A percentile compares a stretch with the other conserved stretches of the same genome.
Evolutionary conservation across 1,139 yeast genomes (phyloP).

Genomic region (Hanseniaspora uvarum): DNA sequence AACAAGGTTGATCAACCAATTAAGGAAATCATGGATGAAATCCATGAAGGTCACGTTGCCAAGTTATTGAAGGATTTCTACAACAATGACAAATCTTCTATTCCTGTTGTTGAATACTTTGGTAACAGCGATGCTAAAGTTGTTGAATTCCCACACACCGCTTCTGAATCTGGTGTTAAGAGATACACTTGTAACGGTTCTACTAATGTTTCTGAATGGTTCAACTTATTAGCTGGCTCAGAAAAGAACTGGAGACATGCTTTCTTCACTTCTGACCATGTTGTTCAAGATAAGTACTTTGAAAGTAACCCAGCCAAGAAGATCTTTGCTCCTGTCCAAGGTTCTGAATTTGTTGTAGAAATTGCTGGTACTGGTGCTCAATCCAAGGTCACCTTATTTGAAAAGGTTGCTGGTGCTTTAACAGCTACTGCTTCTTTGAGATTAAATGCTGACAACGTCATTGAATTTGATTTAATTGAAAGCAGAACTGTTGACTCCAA

Average conservation of each 20-base stretch:
- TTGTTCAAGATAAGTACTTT: constrained; percentile 78
- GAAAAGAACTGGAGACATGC: constrained; percentile 86
- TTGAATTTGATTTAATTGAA: constrained; percentile 71
- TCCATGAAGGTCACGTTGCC: constrained; percentile 81
- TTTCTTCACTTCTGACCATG: constrained; percentile 62
- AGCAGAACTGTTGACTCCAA: constrained; percentile 71
- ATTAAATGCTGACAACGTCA: constrained; percentile 37
- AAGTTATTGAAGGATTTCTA: constrained; percentile 61
- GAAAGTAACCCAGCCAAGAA: constrained; percentile 68
- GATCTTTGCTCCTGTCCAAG: constrained; percentile 62
- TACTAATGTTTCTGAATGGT: constrained; percentile 56
- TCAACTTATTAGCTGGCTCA: constrained; percentile 68
- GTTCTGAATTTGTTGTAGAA: constrained; percentile 43
- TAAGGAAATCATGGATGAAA: constrained; percentile 73
- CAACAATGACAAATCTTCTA: constrained; percentile 52
- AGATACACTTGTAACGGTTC: constrained; percentile 44
- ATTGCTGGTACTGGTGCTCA: constrained; percentile 44
- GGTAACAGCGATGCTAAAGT: constrained; percentile 52
- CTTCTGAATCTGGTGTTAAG: constrained; percentile 33
- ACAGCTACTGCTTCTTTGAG: constrained; percentile 60
- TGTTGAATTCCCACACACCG: constrained; percentile 32
- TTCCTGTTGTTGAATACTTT: constrained; percentile 85
- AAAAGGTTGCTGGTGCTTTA: constrained; percentile 60
- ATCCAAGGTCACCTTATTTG: constrained; percentile 50
- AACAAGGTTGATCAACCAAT: constrained; percentile 84